Conservation (phyloP, 163 green algal genomes). For the Prototheca cutis region DNA sequence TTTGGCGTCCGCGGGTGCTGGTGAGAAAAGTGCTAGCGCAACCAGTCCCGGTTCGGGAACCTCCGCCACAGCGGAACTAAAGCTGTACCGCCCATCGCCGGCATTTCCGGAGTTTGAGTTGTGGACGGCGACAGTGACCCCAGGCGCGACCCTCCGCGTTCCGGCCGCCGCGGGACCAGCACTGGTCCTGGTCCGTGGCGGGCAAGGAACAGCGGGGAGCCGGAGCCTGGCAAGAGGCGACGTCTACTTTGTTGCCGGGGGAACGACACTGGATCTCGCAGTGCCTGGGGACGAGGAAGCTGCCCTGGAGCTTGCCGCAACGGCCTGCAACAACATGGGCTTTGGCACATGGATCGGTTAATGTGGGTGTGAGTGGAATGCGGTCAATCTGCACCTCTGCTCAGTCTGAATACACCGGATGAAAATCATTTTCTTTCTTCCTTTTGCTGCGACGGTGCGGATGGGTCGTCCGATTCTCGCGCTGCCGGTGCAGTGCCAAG, state of each 20-base stretch:
- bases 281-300: constrained; percentile 8
- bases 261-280: constrained; percentile 30
- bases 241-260: constrained; percentile 50
- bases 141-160: constrained; percentile 21
- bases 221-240: constrained; percentile 22
- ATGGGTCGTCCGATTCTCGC: too few species aligned
- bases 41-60: too few species aligned
- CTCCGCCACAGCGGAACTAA: too few species aligned
- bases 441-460: too few species aligned
- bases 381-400: too few species aligned
- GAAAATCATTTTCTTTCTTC: too few species aligned
- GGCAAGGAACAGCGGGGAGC: constrained; percentile 2
- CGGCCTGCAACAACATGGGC: constrained; percentile 41
- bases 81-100: constrained; percentile 47
- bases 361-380: too few species aligned
- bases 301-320: constrained; percentile 31
- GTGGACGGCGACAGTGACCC: constrained; percentile 26
- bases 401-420: too few species aligned
- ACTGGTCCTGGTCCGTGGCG: constrained; percentile 47
- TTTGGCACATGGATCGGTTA: too few species aligned
- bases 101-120: constrained; percentile 89
- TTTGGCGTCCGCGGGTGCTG: too few species aligned
- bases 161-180: constrained; percentile 34
- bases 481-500: too few species aligned
- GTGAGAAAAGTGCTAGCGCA: too few species aligned